These are phyloP conservation scores for Tuber melanosporum DNA, from an alignment of 495 filamentous ascomycete species.

Conservation along the genomic window DNA sequence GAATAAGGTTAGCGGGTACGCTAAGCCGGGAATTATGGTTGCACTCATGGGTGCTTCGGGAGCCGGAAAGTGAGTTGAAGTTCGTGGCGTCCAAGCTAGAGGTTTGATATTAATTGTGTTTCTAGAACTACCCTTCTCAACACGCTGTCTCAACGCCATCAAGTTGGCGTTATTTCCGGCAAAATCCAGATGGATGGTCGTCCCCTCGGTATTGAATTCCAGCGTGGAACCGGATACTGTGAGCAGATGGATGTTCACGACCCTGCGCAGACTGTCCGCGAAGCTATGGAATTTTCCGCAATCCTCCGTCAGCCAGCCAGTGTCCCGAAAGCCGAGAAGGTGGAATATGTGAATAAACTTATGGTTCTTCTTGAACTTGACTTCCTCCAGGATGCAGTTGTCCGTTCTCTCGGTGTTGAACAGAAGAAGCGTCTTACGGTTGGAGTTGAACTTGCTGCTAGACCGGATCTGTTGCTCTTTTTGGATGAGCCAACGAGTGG, in stretches of 20 bases:
- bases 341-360: conserved; percentile 58
- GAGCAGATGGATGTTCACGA: conserved; percentile 84
- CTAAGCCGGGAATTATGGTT: conserved; percentile 70
- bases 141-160: conserved; percentile 69
- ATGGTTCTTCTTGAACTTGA: conserved; percentile 54
- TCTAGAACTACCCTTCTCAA: conserved; percentile 68
- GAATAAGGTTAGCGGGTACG: conserved; percentile 63
- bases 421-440: conserved; percentile 72
- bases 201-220: conserved; percentile 62
- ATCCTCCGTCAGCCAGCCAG: conserved; percentile 55
- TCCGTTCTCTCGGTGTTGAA: conserved; percentile 46
- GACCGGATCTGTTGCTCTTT: conserved; percentile 70
- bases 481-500: conserved; percentile 73
- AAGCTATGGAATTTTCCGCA: conserved; percentile 63
- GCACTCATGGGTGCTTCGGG: conserved; percentile 77
- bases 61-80: conserved; percentile 76
- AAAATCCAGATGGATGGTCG: conserved; percentile 75
- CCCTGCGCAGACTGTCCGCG: conserved; percentile 57
- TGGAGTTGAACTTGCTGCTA: conserved; percentile 80
- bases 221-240: conserved; percentile 75
- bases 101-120: conserved; percentile 44
- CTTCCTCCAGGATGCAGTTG: conserved; percentile 51
- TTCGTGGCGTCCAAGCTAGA: conserved; percentile 63
- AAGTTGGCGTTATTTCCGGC: conserved; percentile 62
- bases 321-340: conserved; percentile 54